Evolutionary conservation across 805 yeast genomes (phyloP).

Genomic region (Jamesozyma lodderae): DNA sequence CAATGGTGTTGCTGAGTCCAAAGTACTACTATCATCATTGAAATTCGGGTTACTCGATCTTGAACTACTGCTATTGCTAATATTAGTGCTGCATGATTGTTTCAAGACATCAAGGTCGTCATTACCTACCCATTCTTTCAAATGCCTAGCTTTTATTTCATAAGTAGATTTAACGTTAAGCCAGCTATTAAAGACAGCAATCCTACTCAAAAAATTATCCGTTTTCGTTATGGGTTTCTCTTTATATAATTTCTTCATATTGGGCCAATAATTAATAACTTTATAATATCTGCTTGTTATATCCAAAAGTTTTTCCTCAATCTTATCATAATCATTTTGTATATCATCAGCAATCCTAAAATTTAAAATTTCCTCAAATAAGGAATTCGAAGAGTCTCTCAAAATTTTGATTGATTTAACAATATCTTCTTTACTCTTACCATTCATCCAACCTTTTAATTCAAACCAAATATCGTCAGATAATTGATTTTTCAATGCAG

Average conservation of each 20-base stretch:
- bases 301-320: conserved; percentile 43
- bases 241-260: conserved; percentile 62
- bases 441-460: conserved; percentile 69
- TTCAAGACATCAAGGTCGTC: conserved; percentile 58
- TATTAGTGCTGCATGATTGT: neutral
- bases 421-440: conserved; percentile 75
- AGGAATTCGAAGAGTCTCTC: conserved; percentile 61
- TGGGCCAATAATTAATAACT: conserved; percentile 72
- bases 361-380: conserved; percentile 57
- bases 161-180: conserved; percentile 63
- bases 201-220: conserved; percentile 51
- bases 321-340: conserved; percentile 27
- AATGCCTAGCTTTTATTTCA: conserved; percentile 46
- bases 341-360: conserved; percentile 48
- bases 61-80: neutral
- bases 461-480: conserved; percentile 69
- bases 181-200: conserved; percentile 82
- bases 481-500: conserved; percentile 21
- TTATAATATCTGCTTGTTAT: conserved; percentile 54
- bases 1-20: conserved; percentile 33
- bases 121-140: conserved; percentile 78
- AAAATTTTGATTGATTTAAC: conserved; percentile 56
- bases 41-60: neutral
- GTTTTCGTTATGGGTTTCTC: conserved; percentile 68
- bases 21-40: conserved; percentile 17